phyloP scores from a whole-genome alignment of 179 eudicot species.

The Patellifolia procumbens region DNA sequence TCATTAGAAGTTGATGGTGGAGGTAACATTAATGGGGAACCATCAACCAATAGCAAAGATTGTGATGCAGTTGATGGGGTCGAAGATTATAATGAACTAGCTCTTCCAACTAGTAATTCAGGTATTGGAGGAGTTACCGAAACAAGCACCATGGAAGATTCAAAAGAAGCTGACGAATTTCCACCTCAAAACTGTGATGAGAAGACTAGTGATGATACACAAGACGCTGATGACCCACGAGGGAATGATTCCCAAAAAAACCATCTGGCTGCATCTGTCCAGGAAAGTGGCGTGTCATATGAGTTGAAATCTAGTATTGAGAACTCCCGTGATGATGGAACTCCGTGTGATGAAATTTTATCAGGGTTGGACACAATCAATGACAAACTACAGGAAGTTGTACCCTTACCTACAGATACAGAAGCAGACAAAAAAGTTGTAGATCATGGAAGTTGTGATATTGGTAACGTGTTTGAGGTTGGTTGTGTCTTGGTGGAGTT shows the following conservation, averaged over 20 bases:
- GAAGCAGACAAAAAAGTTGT: slow-evolving; percentile 28
- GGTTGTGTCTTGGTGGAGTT: slow-evolving; percentile 81
- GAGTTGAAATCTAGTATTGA: not conserved
- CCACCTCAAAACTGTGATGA: slow-evolving; percentile 15
- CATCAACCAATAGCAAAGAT: slow-evolving; percentile 27
- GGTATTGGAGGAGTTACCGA: slow-evolving; percentile 16
- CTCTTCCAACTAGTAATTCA: slow-evolving; percentile 5
- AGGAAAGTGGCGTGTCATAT: slow-evolving; percentile 15
- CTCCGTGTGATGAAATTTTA: slow-evolving; percentile 24
- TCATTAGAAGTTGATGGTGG: slow-evolving; percentile 26
- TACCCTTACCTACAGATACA: slow-evolving; percentile 13
- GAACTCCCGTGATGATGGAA: slow-evolving; percentile 27
- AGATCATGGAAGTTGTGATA: slow-evolving; percentile 21
- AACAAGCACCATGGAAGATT: slow-evolving; percentile 19
- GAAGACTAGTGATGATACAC: slow-evolving; percentile 17
- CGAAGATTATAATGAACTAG: slow-evolving; percentile 25
- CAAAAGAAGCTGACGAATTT: slow-evolving; percentile 30
- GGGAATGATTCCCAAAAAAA: slow-evolving; percentile 25
- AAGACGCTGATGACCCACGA: not conserved
- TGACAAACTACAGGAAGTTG: slow-evolving; percentile 28
- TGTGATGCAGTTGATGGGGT: slow-evolving; percentile 16
- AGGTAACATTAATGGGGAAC: slow-evolving; percentile 26
- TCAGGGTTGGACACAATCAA: slow-evolving; percentile 29
- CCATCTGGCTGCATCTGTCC: slow-evolving; percentile 11
- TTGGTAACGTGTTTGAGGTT: slow-evolving; percentile 44